phyloP scores from a whole-genome alignment of 169 alveolate genomes.

The Plasmodium cynomolgi region DNA sequence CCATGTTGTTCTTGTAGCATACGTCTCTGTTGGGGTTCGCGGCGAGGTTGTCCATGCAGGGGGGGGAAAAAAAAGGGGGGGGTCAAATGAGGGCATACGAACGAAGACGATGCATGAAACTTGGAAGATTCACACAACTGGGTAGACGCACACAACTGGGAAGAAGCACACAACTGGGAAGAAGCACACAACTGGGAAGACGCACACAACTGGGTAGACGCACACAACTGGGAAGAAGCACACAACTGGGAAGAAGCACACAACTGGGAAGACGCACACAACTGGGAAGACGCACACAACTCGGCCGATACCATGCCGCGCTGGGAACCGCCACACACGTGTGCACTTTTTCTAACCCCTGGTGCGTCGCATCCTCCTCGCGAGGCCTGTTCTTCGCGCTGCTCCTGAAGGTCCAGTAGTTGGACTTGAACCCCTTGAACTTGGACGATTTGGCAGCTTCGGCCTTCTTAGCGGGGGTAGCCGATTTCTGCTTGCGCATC shows the following conservation, averaged over 20 bases:
- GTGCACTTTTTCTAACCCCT: not conserved
- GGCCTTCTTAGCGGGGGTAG: not conserved
- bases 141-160: not conserved
- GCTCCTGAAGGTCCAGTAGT: not conserved
- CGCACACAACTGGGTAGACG: not conserved
- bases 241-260: not conserved
- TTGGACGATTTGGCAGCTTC: not conserved
- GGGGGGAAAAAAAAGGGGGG: not conserved
- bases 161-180: too few species aligned
- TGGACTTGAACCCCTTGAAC: not conserved
- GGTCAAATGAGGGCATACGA: not conserved
- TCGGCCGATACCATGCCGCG: not conserved
- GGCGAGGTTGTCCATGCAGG: not conserved
- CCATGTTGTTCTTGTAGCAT: constrained; percentile 2
- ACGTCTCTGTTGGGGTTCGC: not conserved
- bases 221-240: not conserved
- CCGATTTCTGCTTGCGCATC: not conserved
- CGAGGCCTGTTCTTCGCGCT: not conserved
- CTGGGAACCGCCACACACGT: not conserved
- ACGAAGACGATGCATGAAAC: not conserved
- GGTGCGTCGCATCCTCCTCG: not conserved
- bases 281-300: too few species aligned
- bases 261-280: not conserved
- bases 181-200: not conserved
- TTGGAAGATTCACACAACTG: not conserved